Evolutionary conservation across 805 yeast species (phyloP).

Genomic region (Cyberlindnera mississippiensis): DNA sequence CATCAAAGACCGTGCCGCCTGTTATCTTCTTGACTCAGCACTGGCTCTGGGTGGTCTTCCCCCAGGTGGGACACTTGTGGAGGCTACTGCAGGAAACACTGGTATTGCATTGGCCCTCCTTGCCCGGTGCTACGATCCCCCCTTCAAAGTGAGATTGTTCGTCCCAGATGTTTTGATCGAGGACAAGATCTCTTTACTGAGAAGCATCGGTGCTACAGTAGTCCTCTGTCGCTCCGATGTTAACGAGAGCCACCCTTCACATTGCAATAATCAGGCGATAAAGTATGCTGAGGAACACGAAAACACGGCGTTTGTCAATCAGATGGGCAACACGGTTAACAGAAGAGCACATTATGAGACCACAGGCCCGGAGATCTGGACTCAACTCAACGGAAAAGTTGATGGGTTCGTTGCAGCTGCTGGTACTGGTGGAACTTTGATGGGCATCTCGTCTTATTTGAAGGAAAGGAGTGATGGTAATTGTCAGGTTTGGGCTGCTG

Average conservation of each 20-base stretch:
- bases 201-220: conserved; percentile 56
- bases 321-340: conserved; percentile 72
- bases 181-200: conserved; percentile 60
- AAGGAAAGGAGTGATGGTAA: conserved; percentile 39
- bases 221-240: conserved; percentile 65
- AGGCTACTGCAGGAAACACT: conserved; percentile 85
- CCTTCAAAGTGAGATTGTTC: conserved; percentile 60
- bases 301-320: conserved; percentile 71
- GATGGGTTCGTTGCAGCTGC: conserved; percentile 72
- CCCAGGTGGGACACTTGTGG: conserved; percentile 68
- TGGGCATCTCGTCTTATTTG: conserved; percentile 65
- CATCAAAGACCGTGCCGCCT: conserved; percentile 79
- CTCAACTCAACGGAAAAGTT: conserved; percentile 47
- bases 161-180: conserved; percentile 73
- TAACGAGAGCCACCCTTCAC: conserved; percentile 45
- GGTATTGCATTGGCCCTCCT: conserved; percentile 77
- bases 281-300: conserved; percentile 34
- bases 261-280: conserved; percentile 28
- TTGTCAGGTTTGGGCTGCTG: conserved; percentile 57
- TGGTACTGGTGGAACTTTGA: conserved; percentile 83
- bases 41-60: conserved; percentile 46
- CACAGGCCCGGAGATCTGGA: conserved; percentile 78
- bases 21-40: conserved; percentile 59
- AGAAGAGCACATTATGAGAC: conserved; percentile 65
- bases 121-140: conserved; percentile 34